Evolutionary conservation across 805 yeast species (phyloP), one percentile per base, ranked within the genome.

Genomic region (Candida nemodendra): DNA sequence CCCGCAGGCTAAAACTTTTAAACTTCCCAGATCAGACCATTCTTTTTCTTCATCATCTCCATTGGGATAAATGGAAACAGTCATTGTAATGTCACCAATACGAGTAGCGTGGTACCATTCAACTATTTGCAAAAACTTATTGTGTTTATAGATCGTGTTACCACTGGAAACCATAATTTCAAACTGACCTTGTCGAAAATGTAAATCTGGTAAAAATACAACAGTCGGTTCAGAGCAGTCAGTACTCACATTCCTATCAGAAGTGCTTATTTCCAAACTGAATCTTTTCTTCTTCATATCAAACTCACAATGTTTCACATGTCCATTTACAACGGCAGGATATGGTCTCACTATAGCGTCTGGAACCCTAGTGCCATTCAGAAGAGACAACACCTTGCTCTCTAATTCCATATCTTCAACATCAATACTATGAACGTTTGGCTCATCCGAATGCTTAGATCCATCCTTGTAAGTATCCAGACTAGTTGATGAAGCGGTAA

Each of bases 331-430:
- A 3, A 81, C 74, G 1, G 79, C 57, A 1, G 89, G 81, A 46
- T 72, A 83, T 2, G 98, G 97, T 32, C 99, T 70, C 18, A 86
- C 63, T 1, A 85, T 75, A 0, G 96, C 88, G 34, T 74, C 76
- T 1, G 76, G 70, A 0, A 93, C 95, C 27, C 97, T 68, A 1
- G 83, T 72, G 2, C 96, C 96, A 16, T 46, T 47, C 17, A 49
- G 35, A 25, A 51, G 32, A 18, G 41, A 39, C 2, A 34, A 15
- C 12, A 45, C 39, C 23, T 47, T 44, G 12, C 25, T 36, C 22
- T 50, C 53, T 7, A 44, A 26, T 18, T 45, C 53, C 8, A 32
- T 12, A 7, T 45, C 52, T 4, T 34, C 39, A 23, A 29, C 43
- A n/a, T 41, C 39, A 11, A 35, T 16, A 12, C 23, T 41, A 8